These are phyloP conservation scores for Penicillium robsamsonii DNA, from an alignment of 495 filamentous ascomycete genomes.

Conservation along the genomic window DNA sequence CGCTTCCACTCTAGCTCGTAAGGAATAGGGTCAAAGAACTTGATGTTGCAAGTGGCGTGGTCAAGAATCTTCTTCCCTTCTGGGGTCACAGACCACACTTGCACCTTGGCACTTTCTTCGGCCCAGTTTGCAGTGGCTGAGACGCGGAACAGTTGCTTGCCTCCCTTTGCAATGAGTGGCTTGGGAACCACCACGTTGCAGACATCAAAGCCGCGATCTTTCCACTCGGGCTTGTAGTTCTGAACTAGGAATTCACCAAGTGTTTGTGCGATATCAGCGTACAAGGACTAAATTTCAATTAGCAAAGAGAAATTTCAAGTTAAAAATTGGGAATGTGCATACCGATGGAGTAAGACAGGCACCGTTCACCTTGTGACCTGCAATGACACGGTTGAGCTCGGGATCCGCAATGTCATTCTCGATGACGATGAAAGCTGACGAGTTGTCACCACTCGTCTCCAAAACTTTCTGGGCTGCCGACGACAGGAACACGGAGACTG, in stretches of 20 bases:
- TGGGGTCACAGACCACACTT: conserved; percentile 43
- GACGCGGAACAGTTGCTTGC: conserved; percentile 47
- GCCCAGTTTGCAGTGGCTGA: conserved; percentile 39
- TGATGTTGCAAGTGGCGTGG: conserved; percentile 51
- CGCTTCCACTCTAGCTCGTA: conserved; percentile 46
- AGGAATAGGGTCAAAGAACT: conserved; percentile 35
- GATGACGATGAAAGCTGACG: conserved; percentile 55
- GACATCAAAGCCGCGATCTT: conserved; percentile 58
- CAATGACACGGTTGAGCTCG: conserved; percentile 58
- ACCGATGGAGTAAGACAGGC: conserved; percentile 54
- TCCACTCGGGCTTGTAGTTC: conserved; percentile 51
- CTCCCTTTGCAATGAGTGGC: conserved; percentile 61
- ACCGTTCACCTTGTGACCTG: conserved; percentile 74
- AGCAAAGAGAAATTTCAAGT: not conserved
- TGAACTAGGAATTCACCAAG: conserved; percentile 66
- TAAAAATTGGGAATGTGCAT: conserved; percentile 19
- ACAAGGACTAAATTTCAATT: conserved; percentile 50
- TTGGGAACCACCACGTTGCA: conserved; percentile 67
- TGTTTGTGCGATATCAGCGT: conserved; percentile 76
- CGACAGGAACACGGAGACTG: conserved; percentile 40
- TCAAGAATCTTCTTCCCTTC: conserved; percentile 49
- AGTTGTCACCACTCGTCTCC: conserved; percentile 53
- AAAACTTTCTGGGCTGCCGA: conserved; percentile 50
- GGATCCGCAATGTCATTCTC: conserved; percentile 66
- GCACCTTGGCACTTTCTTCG: conserved; percentile 26